phyloP scores from a whole-genome alignment of 305 asterid species.

The Plantago lanceolata region DNA sequence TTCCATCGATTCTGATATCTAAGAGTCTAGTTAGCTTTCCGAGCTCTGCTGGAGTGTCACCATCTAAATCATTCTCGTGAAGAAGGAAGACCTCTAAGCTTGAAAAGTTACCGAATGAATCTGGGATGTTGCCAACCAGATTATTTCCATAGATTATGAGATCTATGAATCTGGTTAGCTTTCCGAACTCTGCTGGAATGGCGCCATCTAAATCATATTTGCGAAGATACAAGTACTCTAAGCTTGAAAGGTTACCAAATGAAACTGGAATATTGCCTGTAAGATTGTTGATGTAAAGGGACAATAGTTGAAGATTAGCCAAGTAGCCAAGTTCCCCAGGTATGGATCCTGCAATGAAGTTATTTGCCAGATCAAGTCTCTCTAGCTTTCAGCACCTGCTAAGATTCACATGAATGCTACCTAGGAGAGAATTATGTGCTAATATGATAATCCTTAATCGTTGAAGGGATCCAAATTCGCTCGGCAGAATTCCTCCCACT shows the following conservation, averaged over 20 bases:
- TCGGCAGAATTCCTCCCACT: conserved; percentile 29
- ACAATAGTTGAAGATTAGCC: conserved; percentile 24
- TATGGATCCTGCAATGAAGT: conserved; percentile 28
- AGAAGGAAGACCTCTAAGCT: conserved; percentile 21
- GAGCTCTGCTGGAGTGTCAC: too few relatives aligned
- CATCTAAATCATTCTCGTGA: conserved; percentile 18
- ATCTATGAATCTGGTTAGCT: conserved; percentile 13
- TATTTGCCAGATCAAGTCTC: conserved; percentile 26
- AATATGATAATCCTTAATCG: conserved; percentile 25
- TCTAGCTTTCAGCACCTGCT: conserved; percentile 29
- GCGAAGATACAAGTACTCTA: conserved; percentile 23
- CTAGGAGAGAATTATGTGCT: conserved; percentile 27
- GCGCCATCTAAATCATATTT: conserved; percentile 22
- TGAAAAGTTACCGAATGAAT: conserved; percentile 25
- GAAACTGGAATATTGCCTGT: conserved; percentile 32
- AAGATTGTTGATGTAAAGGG: conserved; percentile 28
- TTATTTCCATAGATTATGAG: conserved; percentile 20
- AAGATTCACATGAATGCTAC: conserved; percentile 30
- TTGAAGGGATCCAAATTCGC: conserved; percentile 35
- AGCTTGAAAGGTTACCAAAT: conserved; percentile 30
- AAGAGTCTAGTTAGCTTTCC: too few relatives aligned
- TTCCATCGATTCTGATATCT: too few relatives aligned
- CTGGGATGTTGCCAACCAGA: conserved; percentile 25
- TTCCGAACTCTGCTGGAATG: conserved; percentile 27
- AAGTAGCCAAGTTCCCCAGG: conserved; percentile 33